Evolutionary conservation across 768 basidiomycete species (phyloP), one percentile per base, ranked within the genome.

Genomic region (Cystobasidium ongulense): DNA sequence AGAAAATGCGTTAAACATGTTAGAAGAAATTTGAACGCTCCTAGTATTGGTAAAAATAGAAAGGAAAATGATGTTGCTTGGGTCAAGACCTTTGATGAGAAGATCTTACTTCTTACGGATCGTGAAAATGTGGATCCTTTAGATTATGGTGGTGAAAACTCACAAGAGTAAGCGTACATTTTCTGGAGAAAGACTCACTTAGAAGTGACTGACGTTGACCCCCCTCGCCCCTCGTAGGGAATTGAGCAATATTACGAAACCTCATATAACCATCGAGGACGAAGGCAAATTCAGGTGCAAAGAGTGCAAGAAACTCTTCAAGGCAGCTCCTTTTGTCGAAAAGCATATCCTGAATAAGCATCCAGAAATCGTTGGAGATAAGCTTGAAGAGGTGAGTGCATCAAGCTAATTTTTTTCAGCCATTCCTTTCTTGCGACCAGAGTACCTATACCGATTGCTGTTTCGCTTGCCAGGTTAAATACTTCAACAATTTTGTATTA

Each of bases 271-370:
- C 82, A 90, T 92, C 80, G 95, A 98, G 82, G 95, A 97, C 77
- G 92, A 95, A 82, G 91, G 89, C 78, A 98, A 96, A 80, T 98
- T 90, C 83, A 86, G 96, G 76, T 99, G 96, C 84, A 95, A 91
- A 84, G 88, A 88, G 33, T 99, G 96, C 82, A 89, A 88, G 82
- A 99, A 99, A 83, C 85, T 98, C 25, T 99, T 99, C 88, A 94
- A 94, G 81, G 96, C 93, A 2, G 89, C 90, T 38, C 88, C 93
- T 29, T 99, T 97, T 82, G 90, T 98, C 61, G 92, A 95, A 83
- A 98, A 98, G 84, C 96, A 99, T 80, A 88, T 99, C 75, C 86
- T 88, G 15, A 92, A 94, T 81, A 98, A 98, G 81, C 96, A 99
- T 80, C 84, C 89, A 13, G 91, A 96, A 74, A 71, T 75, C 4